Conservation (phyloP, 2,329 filamentous ascomycete species). For the Cordyceps farinosa region DNA sequence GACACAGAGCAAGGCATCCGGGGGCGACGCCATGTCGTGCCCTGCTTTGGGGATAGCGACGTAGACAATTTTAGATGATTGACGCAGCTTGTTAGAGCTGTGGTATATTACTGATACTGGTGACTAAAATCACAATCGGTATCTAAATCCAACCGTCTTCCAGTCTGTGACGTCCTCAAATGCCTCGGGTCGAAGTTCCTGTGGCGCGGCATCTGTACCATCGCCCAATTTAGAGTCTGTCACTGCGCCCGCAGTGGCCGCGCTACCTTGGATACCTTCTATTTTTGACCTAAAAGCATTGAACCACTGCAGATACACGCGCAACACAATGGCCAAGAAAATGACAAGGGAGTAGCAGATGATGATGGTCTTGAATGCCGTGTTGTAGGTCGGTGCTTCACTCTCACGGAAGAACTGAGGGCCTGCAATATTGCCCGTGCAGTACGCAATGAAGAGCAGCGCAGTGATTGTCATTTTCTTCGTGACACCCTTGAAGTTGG, state of each 20-base stretch:
- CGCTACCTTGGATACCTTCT: conserved; percentile 45
- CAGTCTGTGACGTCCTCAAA: conserved; percentile 60
- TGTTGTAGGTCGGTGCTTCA: conserved; percentile 50
- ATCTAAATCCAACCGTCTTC: conserved; percentile 56
- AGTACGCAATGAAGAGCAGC: conserved; percentile 53
- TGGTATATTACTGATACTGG: neutral
- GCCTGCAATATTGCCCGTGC: conserved; percentile 52
- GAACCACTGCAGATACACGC: conserved; percentile 44
- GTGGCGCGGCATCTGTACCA: conserved; percentile 26
- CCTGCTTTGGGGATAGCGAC: neutral
- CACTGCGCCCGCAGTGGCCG: conserved; percentile 39
- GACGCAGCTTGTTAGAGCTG: too few species aligned
- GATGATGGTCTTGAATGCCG: conserved; percentile 53
- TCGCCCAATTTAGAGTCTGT: conserved; percentile 32
- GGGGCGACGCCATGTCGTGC: neutral
- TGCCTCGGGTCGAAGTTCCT: conserved; percentile 41
- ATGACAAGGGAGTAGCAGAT: conserved; percentile 53
- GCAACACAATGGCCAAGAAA: conserved; percentile 39
- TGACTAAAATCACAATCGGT: conserved; percentile 40
- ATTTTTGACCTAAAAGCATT: conserved; percentile 41
- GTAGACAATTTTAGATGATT: neutral
- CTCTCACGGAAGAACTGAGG: conserved; percentile 51
- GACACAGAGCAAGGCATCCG: neutral
- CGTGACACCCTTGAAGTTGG: conserved; percentile 54
- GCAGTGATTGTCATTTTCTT: conserved; percentile 60